These are phyloP conservation scores for Urostyla sp. DNA, from an alignment of 73 alveolate genomes.

Conservation along the genomic window DNA sequence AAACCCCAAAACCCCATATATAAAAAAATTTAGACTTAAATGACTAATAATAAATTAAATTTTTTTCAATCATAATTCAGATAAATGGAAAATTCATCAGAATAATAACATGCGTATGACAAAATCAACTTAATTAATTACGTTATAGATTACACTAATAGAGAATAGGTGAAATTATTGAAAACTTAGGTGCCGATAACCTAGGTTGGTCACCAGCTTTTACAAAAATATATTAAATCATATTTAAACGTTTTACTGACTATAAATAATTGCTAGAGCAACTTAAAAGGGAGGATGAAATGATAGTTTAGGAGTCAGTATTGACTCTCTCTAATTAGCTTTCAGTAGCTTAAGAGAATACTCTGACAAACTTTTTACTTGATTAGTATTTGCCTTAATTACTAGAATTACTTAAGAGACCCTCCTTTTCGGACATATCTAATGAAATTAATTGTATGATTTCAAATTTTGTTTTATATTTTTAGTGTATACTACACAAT, in stretches of 20 bases:
- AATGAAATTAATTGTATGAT: conserved; percentile 62
- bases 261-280: conserved; percentile 39
- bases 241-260: too few species aligned
- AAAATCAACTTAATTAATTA: too few species aligned
- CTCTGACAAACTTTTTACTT: conserved; percentile 44
- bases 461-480: not conserved
- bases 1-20: too few species aligned
- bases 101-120: too few species aligned
- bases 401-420: conserved; percentile 46
- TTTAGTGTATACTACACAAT: conserved; percentile 49
- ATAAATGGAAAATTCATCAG: too few species aligned
- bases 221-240: too few species aligned
- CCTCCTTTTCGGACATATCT: conserved; percentile 46
- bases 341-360: conserved; percentile 68
- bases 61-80: too few species aligned
- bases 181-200: conserved; percentile 38
- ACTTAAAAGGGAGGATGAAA: conserved; percentile 59
- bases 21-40: too few species aligned
- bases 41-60: too few species aligned
- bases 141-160: too few species aligned
- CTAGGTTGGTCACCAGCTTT: conserved; percentile 54
- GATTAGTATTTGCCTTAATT: conserved; percentile 51
- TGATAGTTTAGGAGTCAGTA: conserved; percentile 59
- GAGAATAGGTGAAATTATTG: too few species aligned
- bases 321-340: conserved; percentile 38